These are phyloP conservation scores for Tolypocladium tundrense DNA, from an alignment of 2,329 filamentous ascomycete genomes.

Conservation along the genomic window DNA sequence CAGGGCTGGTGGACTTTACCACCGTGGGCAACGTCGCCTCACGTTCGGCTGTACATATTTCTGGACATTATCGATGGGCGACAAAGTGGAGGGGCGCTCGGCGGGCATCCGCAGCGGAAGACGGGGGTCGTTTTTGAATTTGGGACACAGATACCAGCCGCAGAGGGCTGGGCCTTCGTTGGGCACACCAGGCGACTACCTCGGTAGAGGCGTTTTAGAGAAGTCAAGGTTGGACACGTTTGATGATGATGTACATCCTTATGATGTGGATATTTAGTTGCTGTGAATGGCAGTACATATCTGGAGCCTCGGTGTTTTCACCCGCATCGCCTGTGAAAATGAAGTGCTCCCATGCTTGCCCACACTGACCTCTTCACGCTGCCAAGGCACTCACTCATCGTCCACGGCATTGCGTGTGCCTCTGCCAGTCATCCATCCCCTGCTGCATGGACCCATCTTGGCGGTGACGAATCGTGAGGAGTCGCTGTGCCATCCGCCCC, in stretches of 20 bases:
- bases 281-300: constrained; percentile 1
- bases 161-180: background rate
- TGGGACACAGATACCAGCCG: constrained; percentile 5
- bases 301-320: background rate
- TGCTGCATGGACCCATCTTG: background rate
- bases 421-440: background rate
- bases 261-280: constrained; percentile 11
- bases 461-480: background rate
- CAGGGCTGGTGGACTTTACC: background rate
- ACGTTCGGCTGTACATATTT: constrained; percentile 23
- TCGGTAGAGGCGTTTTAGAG: constrained; percentile 3
- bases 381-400: background rate
- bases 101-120: background rate
- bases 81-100: background rate
- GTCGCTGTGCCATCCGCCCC: background rate
- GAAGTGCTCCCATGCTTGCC: background rate
- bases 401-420: background rate
- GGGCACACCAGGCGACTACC: background rate
- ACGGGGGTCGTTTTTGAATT: background rate
- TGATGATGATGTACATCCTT: constrained; percentile 16
- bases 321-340: background rate
- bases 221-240: constrained; percentile 1
- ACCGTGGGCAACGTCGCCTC: background rate
- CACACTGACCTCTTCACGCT: background rate
- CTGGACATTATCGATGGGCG: constrained; percentile 4